Evolutionary conservation across 148 eudicot species (phyloP).

Genomic region (Rhododendron williamsianum): DNA sequence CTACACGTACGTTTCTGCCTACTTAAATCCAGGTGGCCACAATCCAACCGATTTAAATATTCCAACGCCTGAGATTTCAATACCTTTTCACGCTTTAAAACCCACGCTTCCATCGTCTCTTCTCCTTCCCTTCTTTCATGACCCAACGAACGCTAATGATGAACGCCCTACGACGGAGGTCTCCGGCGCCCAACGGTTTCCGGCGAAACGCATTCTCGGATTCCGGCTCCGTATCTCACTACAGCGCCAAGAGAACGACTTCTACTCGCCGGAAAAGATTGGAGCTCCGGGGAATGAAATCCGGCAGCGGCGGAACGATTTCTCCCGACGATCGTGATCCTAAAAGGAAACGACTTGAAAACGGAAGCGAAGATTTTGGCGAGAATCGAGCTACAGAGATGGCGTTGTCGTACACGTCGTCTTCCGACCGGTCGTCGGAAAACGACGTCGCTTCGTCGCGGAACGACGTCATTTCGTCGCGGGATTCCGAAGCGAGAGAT

Average conservation of each 20-base stretch:
- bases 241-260: conserved; percentile 11
- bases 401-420: neutral
- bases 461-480: neutral
- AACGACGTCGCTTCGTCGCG: neutral
- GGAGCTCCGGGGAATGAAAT: conserved; percentile 21
- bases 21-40: neutral
- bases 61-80: neutral
- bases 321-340: neutral
- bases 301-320: neutral
- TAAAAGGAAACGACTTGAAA: neutral
- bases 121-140: neutral
- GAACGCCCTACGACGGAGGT: neutral
- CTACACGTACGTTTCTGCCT: neutral
- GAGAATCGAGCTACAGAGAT: neutral
- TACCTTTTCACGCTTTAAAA: neutral
- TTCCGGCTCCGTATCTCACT: neutral
- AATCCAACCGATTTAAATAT: neutral
- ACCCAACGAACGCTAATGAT: neutral
- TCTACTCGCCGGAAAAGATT: conserved; percentile 20
- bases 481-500: neutral
- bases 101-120: neutral
- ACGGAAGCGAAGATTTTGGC: neutral
- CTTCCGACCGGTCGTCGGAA: conserved; percentile 1
- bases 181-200: neutral
- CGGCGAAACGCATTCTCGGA: conserved; percentile 4